These are phyloP conservation scores for Mortierella sp. DNA, from an alignment of 371 early-diverging fungal genomes.

Conservation along the genomic window DNA sequence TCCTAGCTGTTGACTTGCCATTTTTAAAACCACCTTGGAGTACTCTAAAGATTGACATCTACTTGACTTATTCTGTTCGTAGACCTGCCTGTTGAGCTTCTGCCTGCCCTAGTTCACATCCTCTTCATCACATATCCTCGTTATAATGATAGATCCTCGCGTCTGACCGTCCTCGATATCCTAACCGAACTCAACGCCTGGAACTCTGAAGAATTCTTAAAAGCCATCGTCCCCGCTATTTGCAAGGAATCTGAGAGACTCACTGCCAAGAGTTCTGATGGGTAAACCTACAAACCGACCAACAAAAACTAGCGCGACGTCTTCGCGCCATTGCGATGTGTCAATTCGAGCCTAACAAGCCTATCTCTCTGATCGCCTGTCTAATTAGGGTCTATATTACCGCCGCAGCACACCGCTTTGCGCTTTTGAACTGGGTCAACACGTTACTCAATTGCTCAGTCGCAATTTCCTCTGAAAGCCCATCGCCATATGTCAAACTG, in stretches of 20 bases:
- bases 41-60: neutral
- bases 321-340: neutral
- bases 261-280: slow-evolving; percentile 64
- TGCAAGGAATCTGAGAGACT: slow-evolving; percentile 67
- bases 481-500: slow-evolving; percentile 42
- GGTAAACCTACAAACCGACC: slow-evolving; percentile 52
- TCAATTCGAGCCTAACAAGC: neutral
- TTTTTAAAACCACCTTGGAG: too few species aligned
- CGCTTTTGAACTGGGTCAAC: slow-evolving; percentile 73
- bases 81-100: slow-evolving; percentile 70
- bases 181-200: slow-evolving; percentile 71
- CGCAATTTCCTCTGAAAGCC: slow-evolving; percentile 37
- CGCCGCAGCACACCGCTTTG: slow-evolving; percentile 68
- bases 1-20: too few species aligned
- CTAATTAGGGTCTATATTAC: slow-evolving; percentile 60
- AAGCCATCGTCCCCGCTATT: slow-evolving; percentile 64
- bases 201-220: slow-evolving; percentile 70
- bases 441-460: slow-evolving; percentile 59
- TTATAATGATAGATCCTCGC: slow-evolving; percentile 73
- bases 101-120: slow-evolving; percentile 67
- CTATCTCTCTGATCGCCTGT: neutral
- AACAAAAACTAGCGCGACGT: neutral
- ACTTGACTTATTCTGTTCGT: neutral
- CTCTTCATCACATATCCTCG: slow-evolving; percentile 72
- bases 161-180: slow-evolving; percentile 68